phyloP scores from a whole-genome alignment of 2,329 filamentous ascomycete species.

The Alternaria longipes region DNA sequence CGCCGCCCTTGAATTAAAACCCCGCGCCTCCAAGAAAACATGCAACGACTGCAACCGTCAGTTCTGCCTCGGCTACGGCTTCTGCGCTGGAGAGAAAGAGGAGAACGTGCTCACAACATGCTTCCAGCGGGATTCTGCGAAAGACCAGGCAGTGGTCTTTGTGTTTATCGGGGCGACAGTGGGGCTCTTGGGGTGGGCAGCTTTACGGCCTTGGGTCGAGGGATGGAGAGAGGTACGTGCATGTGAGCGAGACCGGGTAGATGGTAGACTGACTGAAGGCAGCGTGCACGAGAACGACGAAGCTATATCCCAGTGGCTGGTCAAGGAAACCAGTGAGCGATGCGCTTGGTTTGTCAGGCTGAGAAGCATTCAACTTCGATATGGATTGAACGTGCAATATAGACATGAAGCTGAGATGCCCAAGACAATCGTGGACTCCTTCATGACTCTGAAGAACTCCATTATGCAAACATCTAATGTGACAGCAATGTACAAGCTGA shows the following conservation, averaged over 20 bases:
- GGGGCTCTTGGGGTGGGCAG: slow-evolving; percentile 68
- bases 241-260: neutral
- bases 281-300: slow-evolving; percentile 60
- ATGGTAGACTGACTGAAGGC: slow-evolving; percentile 6
- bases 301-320: slow-evolving; percentile 62
- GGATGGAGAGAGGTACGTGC: slow-evolving; percentile 62
- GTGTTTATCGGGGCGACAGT: slow-evolving; percentile 72
- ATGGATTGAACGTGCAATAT: slow-evolving; percentile 26
- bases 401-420: slow-evolving; percentile 42
- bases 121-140: slow-evolving; percentile 74
- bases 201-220: slow-evolving; percentile 66
- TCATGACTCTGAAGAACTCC: slow-evolving; percentile 38
- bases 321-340: slow-evolving; percentile 29
- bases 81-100: slow-evolving; percentile 69
- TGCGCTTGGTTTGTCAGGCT: neutral
- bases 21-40: slow-evolving; percentile 55
- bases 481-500: slow-evolving; percentile 47
- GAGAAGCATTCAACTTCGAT: slow-evolving; percentile 1
- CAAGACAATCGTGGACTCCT: slow-evolving; percentile 29
- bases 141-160: slow-evolving; percentile 72
- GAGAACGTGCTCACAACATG: slow-evolving; percentile 72
- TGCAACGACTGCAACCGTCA: slow-evolving; percentile 74
- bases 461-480: slow-evolving; percentile 46
- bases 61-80: slow-evolving; percentile 70
- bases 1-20: slow-evolving; percentile 22